These are phyloP conservation scores for Jaapia argillacea DNA, from an alignment of 768 basidiomycete genomes.

Conservation along the genomic window DNA sequence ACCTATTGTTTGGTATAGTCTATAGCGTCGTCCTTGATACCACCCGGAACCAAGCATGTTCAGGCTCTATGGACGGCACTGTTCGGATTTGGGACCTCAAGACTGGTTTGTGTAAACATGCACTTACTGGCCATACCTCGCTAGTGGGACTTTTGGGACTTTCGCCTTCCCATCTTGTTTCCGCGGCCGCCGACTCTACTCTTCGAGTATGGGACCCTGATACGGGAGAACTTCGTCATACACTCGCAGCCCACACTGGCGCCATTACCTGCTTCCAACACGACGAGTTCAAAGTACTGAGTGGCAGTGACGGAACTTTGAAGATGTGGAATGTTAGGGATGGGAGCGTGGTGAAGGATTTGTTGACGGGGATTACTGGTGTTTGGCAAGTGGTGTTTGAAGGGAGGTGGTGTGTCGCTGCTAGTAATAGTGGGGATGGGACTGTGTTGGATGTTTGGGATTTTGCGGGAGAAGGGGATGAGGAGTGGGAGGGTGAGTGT, in stretches of 20 bases:
- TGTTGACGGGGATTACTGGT: constrained; percentile 84
- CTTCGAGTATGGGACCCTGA: constrained; percentile 92
- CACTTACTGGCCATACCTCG: constrained; percentile 85
- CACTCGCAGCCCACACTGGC: constrained; percentile 84
- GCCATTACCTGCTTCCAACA: constrained; percentile 99
- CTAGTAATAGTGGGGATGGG: constrained; percentile 69
- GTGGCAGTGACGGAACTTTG: constrained; percentile 90
- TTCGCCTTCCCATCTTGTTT: constrained; percentile 85
- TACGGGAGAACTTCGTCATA: constrained; percentile 68
- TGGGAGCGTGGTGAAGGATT: constrained; percentile 76
- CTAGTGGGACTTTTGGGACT: constrained; percentile 90
- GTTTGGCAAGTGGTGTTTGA: constrained; percentile 99
- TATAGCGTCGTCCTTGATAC: constrained; percentile 93
- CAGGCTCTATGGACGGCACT: constrained; percentile 97
- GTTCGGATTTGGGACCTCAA: constrained; percentile 91
- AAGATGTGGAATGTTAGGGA: constrained; percentile 97
- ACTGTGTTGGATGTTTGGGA: constrained; percentile 89
- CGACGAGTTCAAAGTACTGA: constrained; percentile 94
- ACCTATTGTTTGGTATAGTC: constrained; percentile 35
- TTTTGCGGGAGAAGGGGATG: constrained; percentile 64
- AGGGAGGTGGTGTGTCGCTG: constrained; percentile 90
- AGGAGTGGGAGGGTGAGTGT: constrained; percentile 79
- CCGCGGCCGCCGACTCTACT: constrained; percentile 93
- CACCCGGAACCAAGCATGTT: constrained; percentile 81
- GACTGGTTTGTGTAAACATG: constrained; percentile 71